A percentile compares a stretch with the other conserved stretches of the same genome.
phyloP scores from a whole-genome alignment of 2,329 filamentous ascomycete genomes.

The Fusarium sarcochroum region DNA sequence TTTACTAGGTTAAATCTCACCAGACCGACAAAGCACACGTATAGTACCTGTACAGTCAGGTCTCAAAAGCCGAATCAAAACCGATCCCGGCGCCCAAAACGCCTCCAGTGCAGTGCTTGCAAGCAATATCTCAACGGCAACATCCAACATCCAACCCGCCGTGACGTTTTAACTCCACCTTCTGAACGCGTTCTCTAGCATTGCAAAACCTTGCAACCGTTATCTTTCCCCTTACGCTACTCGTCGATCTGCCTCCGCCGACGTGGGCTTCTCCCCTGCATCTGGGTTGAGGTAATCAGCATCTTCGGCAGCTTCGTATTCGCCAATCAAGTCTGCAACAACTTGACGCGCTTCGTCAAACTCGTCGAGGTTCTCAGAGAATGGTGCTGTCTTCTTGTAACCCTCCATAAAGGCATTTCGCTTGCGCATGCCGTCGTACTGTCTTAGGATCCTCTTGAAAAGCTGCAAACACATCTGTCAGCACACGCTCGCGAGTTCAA shows the following conservation, averaged over 20 bases:
- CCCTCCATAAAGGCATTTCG: slow-evolving; percentile 96
- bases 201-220: background rate
- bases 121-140: slow-evolving; percentile 20
- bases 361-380: slow-evolving; percentile 90
- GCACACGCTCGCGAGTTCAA: background rate
- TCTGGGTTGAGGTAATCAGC: slow-evolving; percentile 90
- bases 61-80: slow-evolving; percentile 27
- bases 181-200: slow-evolving; percentile 8
- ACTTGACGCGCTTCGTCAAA: slow-evolving; percentile 96
- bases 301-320: slow-evolving; percentile 96
- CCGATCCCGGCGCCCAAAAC: slow-evolving; percentile 37
- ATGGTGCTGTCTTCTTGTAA: slow-evolving; percentile 96
- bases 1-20: slow-evolving; percentile 8
- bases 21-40: slow-evolving; percentile 7
- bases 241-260: slow-evolving; percentile 67
- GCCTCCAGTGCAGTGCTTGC: slow-evolving; percentile 17
- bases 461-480: slow-evolving; percentile 62
- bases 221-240: slow-evolving; percentile 51
- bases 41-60: background rate
- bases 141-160: slow-evolving; percentile 33
- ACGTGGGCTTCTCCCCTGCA: slow-evolving; percentile 65
- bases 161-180: slow-evolving; percentile 25
- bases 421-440: slow-evolving; percentile 95
- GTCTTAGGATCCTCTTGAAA: slow-evolving; percentile 92
- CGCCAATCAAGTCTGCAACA: slow-evolving; percentile 88